Base-by-base conservation (phyloP, 2,329 filamentous ascomycete species). In the Cercospora brassicicola region DNA sequence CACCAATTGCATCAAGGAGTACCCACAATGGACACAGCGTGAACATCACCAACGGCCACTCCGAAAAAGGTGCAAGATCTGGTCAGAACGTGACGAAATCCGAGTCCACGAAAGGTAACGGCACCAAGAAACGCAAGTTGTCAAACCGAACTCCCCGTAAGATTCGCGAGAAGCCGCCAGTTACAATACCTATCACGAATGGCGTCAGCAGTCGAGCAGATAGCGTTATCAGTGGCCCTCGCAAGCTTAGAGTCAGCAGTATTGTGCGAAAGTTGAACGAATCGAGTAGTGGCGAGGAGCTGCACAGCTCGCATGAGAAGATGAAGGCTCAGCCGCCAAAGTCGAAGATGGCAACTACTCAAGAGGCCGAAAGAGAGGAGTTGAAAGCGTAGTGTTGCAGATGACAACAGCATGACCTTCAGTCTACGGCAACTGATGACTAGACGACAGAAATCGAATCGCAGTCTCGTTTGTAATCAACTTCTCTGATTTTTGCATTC, bases 161-260 rank as follows among this genome's bases (percentile, higher is more conserved):
- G 31, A 31, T 63, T 11, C 68, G 68, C 26, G 48, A 65, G 26
- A 62, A 63, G 20, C 65, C 36, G 39, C 61, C 61, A 9, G 30
- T 30, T 3, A 65, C 39, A 30, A n/a, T 62, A 4, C 18, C 48
- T 5, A 45, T 33, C 28, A 30, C 61, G 8, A 62, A 59, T 13
- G 42, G 31, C n/a, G 48, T 36, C 2, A 67, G 64, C 36, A 67
- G 64, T 33, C 26, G 55, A 53, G 60, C 64, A 39, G 70, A 64
- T 13, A 68, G 66, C 59, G 63, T 69, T 7, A 31, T 64, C n/a
- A 66, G 64, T 15, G 67, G 70, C 13, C 70, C 67, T 10, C 53
- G 67, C n/a, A 70, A 72, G 59, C 57, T 72, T 20, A 62, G 66
- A 56, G 67, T 68, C 11, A 65, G 64, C 26, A 68, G 67, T 30